Conservation (phyloP, 1,284 basidiomycete species). For the Ceratorhiza oryzae-sativae region DNA sequence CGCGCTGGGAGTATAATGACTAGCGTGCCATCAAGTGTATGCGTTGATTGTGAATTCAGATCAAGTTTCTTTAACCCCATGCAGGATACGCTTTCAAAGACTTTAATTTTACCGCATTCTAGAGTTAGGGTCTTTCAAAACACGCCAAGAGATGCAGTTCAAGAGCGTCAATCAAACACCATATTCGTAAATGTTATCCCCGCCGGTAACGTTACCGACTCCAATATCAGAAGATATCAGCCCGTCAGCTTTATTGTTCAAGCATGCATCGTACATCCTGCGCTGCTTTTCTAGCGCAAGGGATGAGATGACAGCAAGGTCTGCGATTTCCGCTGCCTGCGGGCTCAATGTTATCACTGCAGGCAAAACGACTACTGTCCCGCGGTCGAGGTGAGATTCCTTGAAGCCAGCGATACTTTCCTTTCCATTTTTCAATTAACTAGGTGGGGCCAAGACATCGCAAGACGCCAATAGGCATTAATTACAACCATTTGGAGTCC, state of each 20-base stretch:
- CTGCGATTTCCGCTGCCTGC: constrained; percentile 37
- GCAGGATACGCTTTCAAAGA: no score
- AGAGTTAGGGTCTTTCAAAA: no score
- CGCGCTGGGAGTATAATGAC: no score
- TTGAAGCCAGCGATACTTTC: constrained; percentile 22
- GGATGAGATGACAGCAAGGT: constrained; percentile 38
- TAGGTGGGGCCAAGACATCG: no score
- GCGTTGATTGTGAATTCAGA: no score
- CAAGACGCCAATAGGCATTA: neutral
- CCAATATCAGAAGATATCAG: constrained; percentile 20
- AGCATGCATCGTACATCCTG: constrained; percentile 34
- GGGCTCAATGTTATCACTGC: constrained; percentile 35
- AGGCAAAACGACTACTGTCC: neutral
- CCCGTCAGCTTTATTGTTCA: constrained; percentile 33
- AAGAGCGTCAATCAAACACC: neutral
- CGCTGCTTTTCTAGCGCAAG: constrained; percentile 38
- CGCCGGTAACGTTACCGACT: constrained; percentile 15
- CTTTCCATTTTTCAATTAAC: constrained; percentile 13
- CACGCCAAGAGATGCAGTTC: no score
- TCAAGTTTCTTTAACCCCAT: no score
- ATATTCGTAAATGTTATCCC: constrained; percentile 18
- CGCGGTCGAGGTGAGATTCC: constrained; percentile 14
- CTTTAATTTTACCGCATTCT: no score
- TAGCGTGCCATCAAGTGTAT: no score
- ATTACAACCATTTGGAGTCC: constrained; percentile 40